Percentiles rank a stretch among this genome's conserved stretches.
Conservation (phyloP, 371 early-diverging fungal genomes). For the Mucor circinelloides region DNA sequence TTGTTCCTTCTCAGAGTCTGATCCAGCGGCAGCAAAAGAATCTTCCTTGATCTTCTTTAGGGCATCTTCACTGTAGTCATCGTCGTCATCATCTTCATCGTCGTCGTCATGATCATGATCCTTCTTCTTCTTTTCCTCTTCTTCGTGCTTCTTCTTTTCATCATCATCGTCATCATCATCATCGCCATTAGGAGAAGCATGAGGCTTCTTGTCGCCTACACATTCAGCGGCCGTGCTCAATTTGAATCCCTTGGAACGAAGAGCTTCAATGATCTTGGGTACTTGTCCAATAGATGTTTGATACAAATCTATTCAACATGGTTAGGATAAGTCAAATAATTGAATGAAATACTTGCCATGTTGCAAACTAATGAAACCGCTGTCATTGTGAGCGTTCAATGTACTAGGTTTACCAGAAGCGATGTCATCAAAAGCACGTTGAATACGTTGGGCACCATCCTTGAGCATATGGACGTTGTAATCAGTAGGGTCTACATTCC, state of each 20-base stretch:
- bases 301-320: conserved; percentile 35
- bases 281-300: conserved; percentile 44
- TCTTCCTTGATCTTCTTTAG: neutral
- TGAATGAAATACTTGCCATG: conserved; percentile 27
- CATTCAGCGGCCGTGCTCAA: conserved; percentile 46
- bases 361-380: conserved; percentile 44
- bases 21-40: neutral
- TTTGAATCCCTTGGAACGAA: conserved; percentile 25
- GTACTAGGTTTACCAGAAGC: conserved; percentile 19
- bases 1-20: neutral
- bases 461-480: conserved; percentile 31
- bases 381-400: conserved; percentile 35
- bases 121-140: neutral
- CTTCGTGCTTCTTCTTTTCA: neutral
- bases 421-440: conserved; percentile 23
- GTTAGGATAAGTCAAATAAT: neutral
- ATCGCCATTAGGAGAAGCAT: neutral
- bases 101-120: neutral
- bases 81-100: neutral
- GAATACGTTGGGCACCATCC: conserved; percentile 22
- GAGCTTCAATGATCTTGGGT: conserved; percentile 35
- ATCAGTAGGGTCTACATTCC: conserved; percentile 57
- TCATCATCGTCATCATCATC: neutral
- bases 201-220: conserved; percentile 33
- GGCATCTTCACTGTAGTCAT: conserved; percentile 1